Evolutionary conservation across 441 rosid species (phyloP), one percentile per base, ranked within the genome.

Genomic region (Codiaeum variegatum): DNA sequence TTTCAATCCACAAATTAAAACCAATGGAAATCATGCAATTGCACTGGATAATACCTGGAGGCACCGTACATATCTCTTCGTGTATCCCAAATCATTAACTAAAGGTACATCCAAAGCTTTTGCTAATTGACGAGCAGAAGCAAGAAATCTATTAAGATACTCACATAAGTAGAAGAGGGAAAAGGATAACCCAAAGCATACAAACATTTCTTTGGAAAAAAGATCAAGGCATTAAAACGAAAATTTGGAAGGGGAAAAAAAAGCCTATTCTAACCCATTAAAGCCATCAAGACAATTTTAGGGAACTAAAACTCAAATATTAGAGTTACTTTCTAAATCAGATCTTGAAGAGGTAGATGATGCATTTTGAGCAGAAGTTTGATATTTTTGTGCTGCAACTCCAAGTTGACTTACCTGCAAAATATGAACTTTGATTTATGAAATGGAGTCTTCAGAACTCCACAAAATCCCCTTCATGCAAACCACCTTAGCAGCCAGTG

Each of bases 21-120:
- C 15, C 55, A 44, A 46, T 34, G 1, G 29, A 67, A 68, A 29
- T 3, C 8, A 49, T 26, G 29, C 34, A 52, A 13, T 1, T 6
- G 34, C 51, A 54, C 12, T 5, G 1, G 61, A 54, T 8, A 15
- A 15, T 54, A 34, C 98, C 97, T 94, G 97, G 75, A 94, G 94
- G 73, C 97, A 94, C 67, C 98, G 87, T 21, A 92, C 89, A 71
- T 90, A 94, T 92, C 97, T 86, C 82, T 94, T 92, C 15, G 98
- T 89, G 71, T 94, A 94, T 42, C 98, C 98, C 70, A 94, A 86
- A 86, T 94, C 97, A 83, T 92, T 94, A 60, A 92, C 95, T 69
- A 90, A 77, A 16, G 97, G 98, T 75, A 92, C 95, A 80, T 94
- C 97, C 75, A 94, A 84, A 70, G 97, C 90, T 81, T 94, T 94